Evolutionary conservation across 139 green algal genomes (phyloP).

Genomic region (Closterium sp.): DNA sequence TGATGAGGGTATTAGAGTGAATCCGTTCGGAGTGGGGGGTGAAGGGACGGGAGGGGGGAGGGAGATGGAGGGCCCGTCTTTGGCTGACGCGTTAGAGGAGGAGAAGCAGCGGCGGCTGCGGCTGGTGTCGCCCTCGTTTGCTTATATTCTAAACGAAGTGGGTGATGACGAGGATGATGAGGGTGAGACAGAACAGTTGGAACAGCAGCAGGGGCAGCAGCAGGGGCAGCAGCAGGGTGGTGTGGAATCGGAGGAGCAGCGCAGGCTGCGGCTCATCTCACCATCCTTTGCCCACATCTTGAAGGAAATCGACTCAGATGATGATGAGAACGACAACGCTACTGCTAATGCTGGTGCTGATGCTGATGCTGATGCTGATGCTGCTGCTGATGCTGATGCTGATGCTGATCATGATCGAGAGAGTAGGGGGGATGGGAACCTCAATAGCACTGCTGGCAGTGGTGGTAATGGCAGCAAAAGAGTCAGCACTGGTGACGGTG

Average conservation of each 20-base stretch:
- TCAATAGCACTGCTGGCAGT: neutral
- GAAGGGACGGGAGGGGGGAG: neutral
- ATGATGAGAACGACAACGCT: neutral
- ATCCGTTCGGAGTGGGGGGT: neutral
- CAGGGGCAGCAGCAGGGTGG: neutral
- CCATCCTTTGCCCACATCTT: neutral
- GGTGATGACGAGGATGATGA: neutral
- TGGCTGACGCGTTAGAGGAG: neutral
- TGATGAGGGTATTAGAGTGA: neutral
- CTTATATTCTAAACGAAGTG: neutral
- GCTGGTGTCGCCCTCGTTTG: neutral
- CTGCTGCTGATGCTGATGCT: too few relatives aligned
- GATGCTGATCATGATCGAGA: neutral
- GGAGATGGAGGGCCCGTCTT: neutral
- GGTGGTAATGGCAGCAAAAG: too few relatives aligned
- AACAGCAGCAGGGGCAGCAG: neutral
- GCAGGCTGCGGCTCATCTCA: neutral
- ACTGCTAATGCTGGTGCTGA: neutral
- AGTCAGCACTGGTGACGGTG: too few relatives aligned
- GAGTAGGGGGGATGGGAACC: neutral
- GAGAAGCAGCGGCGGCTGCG: neutral
- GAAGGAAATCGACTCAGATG: neutral
- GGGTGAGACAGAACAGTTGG: neutral
- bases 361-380: too few relatives aligned
- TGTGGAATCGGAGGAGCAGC: neutral